Evolutionary conservation across 75 land plant species (phyloP), one percentile per base, ranked within the genome.

Genomic region (Cupressus sempervirens): DNA sequence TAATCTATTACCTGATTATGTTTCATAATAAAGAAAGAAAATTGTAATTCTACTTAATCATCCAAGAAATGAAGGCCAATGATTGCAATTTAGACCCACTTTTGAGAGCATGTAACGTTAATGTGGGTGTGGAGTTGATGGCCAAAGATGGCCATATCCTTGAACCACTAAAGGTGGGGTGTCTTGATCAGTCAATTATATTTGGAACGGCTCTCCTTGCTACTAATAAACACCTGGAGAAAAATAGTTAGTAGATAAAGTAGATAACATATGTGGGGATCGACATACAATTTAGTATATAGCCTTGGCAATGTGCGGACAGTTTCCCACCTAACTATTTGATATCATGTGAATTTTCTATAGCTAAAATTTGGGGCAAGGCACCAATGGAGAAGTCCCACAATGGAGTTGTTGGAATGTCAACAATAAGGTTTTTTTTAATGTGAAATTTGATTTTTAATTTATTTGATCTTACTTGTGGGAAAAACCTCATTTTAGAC

Each of bases 101-200:
- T 54, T 82, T 96, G 11, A 18, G 70, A 70, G 89, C 90, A 35
- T 93, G 91, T 84, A 93, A 92, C 53, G 88, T 96, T 70, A 54
- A 72, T 7, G 90, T 96, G 4, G 90, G 87, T 0, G 80, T 15
- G 3, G 84, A 91, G 20, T 73, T 96, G 80, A 88, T 86, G 30
- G 76, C 86, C 68, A 62, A 95, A 43, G 90, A 88, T 35, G 97
- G 94, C 5, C 89, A 97, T 54, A 83, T 96, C 20, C 89, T 93
- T 77, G 90, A 90, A 32, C 86, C 94, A 35, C 96, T 94, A 72
- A 34, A 85, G 88, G 94, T 95, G 86, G 48, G 82, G 53, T 41
- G 9, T 3, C 16, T 67, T 67, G 85, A 11, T 0, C 0, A 29
- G 10, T 30, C 8, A 68, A 30, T 68, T 68, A 32, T 29, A n/a